Conservation (phyloP, 2,329 filamentous ascomycete species). For the Fonsecaea multimorphosa region DNA sequence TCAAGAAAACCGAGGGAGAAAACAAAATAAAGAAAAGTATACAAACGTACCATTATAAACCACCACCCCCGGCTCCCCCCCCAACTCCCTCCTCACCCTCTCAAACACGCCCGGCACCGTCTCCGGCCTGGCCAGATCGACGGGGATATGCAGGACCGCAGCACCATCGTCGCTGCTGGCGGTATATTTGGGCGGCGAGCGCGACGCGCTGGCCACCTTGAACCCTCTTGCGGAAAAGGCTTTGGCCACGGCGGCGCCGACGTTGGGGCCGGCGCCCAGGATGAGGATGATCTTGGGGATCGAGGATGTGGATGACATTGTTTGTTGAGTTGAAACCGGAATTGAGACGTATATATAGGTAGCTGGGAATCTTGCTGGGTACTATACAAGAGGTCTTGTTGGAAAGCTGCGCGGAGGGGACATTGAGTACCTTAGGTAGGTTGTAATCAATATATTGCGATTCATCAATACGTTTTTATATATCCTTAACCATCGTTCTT, state of each 20-base stretch:
- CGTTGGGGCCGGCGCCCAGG: constrained; percentile 53
- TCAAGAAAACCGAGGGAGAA: too few species aligned
- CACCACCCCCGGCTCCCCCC: constrained; percentile 52
- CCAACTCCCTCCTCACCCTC: constrained; percentile 46
- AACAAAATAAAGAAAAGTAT: not conserved
- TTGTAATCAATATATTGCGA: too few species aligned
- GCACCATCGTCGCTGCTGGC: not conserved
- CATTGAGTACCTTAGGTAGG: too few species aligned
- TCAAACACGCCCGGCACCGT: constrained; percentile 47
- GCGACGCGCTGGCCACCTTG: constrained; percentile 50
- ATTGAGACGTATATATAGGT: too few species aligned
- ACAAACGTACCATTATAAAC: constrained; percentile 46
- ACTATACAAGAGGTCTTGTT: too few species aligned
- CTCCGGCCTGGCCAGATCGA: constrained; percentile 46
- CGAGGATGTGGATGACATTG: not conserved
- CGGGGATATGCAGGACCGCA: constrained; percentile 41
- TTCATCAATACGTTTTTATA: too few species aligned
- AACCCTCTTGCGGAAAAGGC: constrained; percentile 53
- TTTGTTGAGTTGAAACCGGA: too few species aligned
- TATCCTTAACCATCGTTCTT: too few species aligned
- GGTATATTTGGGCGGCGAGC: not conserved
- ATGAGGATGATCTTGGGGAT: constrained; percentile 44
- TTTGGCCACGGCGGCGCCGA: constrained; percentile 47
- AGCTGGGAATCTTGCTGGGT: too few species aligned
- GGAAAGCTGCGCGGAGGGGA: too few species aligned